Evolutionary conservation across 208 protist species (phyloP), one percentile per base, ranked within the genome.

Genomic region (Crithidia bombi): DNA sequence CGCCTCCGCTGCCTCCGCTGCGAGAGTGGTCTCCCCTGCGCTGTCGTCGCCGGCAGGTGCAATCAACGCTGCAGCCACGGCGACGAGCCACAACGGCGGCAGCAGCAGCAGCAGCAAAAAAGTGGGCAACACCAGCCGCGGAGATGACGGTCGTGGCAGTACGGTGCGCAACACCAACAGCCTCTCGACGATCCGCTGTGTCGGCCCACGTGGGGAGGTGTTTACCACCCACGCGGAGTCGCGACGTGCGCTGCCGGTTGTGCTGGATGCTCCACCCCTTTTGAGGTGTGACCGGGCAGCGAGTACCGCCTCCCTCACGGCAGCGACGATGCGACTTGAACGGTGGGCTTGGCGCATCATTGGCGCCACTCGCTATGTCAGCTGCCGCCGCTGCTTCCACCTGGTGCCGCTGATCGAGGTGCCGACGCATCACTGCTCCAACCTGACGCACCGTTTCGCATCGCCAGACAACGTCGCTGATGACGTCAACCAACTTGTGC

Each of bases 261-360:
- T 70, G 3, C 44, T 70, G 2, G 70, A 76, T 33, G 62, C 54
- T 0, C 59, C 65, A 10, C 66, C 73, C 4, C 14, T 47, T 33
- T 21, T 78, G 3, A 72, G 64, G 52, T 19, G 14, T 15, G 49
- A 56, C 39, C 38, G 47, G 4, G 43, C 36, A 4, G 52, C 19
- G 6, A 46, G 25, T 12, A 32, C 61, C 61, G 39, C 65, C 71
- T 26, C 77, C 58, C 17, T 26, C 69, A 50, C 59, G 65, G 11
- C 75, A 50, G 17, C 44, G 54, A 44, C 62, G 64, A 33, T 63
- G 73, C 26, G 44, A 25, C 58, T 93, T 35, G 88, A 93, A 58
- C 78, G 73, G 14, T 93, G 88, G 88, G 81, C 81, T 30, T 93
- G 88, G 88, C 85, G 82, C 23, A 61, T 90, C 19, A 76, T 93